A percentile compares a stretch with the other conserved stretches of the same genome.
These are phyloP conservation scores for Leishmania amazonensis DNA, from an alignment of 208 protist species.

Conservation along the genomic window DNA sequence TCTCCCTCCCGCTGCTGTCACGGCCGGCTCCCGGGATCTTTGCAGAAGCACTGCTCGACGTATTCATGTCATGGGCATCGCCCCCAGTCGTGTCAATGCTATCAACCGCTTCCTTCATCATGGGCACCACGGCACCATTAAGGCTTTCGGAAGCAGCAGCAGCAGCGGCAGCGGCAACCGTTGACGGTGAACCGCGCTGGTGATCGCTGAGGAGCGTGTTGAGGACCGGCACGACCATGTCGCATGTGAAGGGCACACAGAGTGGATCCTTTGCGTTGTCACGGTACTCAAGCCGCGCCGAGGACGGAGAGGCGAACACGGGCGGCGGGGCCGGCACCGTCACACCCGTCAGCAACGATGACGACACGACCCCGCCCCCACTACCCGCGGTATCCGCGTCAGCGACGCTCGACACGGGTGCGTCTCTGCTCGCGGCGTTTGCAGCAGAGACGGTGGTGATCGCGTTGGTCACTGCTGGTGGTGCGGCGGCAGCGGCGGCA, in stretches of 20 bases:
- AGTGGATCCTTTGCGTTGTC: slow-evolving; percentile 54
- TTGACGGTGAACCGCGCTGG: not conserved
- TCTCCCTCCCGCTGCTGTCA: not conserved
- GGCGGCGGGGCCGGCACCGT: slow-evolving; percentile 37
- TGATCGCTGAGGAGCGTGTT: not conserved
- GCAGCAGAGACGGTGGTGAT: not conserved
- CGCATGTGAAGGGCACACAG: slow-evolving; percentile 45
- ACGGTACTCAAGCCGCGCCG: slow-evolving; percentile 52
- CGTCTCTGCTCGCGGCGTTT: not conserved
- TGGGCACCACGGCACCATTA: not conserved
- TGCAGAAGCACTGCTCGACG: not conserved
- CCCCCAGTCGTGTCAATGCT: not conserved
- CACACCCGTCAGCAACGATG: not conserved
- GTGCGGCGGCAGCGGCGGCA: slow-evolving; percentile 2
- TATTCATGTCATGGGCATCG: not conserved
- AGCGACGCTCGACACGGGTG: not conserved
- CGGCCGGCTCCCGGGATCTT: not conserved
- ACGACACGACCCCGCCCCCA: not conserved
- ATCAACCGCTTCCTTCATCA: not conserved
- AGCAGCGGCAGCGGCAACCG: not conserved
- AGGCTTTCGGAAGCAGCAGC: not conserved
- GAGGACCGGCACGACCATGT: slow-evolving; percentile 5
- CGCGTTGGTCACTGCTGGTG: not conserved
- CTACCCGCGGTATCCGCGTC: slow-evolving; percentile 10
- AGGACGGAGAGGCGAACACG: slow-evolving; percentile 51